Evolutionary conservation across 352 stramenopile species (phyloP), one percentile per base, ranked within the genome.

Genomic region (Globisporangium middletonii): DNA sequence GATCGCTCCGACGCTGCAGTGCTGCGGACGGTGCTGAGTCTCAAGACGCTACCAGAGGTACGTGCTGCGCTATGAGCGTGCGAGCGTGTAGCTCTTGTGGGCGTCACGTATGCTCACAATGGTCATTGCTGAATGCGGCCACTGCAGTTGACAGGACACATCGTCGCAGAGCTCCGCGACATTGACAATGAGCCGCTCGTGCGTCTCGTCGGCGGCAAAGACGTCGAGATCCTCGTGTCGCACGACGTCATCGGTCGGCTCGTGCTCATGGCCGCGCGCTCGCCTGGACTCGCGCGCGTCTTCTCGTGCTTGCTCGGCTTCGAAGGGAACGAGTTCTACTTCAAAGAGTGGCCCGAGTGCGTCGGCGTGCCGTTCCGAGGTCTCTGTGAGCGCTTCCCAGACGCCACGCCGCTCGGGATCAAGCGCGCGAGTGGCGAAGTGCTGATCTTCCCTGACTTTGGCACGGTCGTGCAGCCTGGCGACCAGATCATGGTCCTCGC

Each of bases 251-350:
- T 97, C 47, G 87, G 88, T 0, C 77, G 86, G 12, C 62, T 97
- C 7, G 88, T 96, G 43, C 59, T 96, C 23, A 93, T 94, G 79
- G 89, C 86, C 45, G 82, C 85, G 13, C 65, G 87, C 18, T 91
- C 83, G 50, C 83, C 86, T 41, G 87, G 86, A 27, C 72, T 97
- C 18, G 83, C 88, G 2, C 65, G 73, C 43, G 75, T 91, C 2
- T 91, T 83, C 54, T 74, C 77, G 2, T 67, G 66, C 33, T 53
- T 91, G n/a, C 73, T 97, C 7, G 88, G 86, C 1, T 95, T 97
- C 55, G 84, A 94, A 50, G 86, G 86, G 35, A 88, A 86, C 54
- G 88, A 97, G 48, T 96, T 96, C 45, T 97, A 97, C 68, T 83
- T 94, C 52, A 88, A 92, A 55, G 76, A 77, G 27, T 96, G 85